Conservation (phyloP, 2,329 filamentous ascomycete species). For the Alternaria alternata region DNA sequence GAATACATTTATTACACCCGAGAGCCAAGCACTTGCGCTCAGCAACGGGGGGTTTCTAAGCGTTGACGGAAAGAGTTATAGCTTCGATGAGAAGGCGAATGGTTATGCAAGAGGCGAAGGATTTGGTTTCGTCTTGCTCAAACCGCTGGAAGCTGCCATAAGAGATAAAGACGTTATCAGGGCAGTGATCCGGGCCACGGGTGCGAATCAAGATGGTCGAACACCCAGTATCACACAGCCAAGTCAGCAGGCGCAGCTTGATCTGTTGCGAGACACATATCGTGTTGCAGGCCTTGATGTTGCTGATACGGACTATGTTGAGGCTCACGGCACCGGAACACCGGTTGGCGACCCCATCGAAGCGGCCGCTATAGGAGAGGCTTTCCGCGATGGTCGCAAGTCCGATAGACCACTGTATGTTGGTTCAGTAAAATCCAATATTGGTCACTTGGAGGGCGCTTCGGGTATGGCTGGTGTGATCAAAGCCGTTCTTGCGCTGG, state of each 20-base stretch:
- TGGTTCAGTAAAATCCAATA: conserved; percentile 31
- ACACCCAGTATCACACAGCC: conserved; percentile 24
- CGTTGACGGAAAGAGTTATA: conserved; percentile 3
- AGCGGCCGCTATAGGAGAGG: conserved; percentile 9
- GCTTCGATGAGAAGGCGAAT: conserved; percentile 52
- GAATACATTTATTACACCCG: conserved; percentile 10
- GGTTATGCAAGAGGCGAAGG: conserved; percentile 72
- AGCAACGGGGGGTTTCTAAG: conserved; percentile 7
- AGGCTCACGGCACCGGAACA: conserved; percentile 21
- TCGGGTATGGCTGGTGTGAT: conserved; percentile 28
- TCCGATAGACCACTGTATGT: conserved; percentile 5
- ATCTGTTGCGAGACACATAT: conserved; percentile 17
- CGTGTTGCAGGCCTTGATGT: conserved; percentile 1
- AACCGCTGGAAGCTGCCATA: conserved; percentile 11
- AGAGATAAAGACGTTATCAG: conserved; percentile 30
- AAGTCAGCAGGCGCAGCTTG: conserved; percentile 55
- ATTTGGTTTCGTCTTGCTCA: conserved; percentile 63
- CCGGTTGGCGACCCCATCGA: conserved; percentile 18
- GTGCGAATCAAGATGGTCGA: conserved; percentile 21
- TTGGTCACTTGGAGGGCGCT: conserved; percentile 32
- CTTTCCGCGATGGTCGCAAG: conserved; percentile 6
- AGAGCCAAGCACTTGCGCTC: conserved; percentile 12
- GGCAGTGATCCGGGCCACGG: conserved; percentile 31
- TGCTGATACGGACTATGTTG: conserved; percentile 18
- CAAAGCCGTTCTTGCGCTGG: conserved; percentile 40